These are phyloP conservation scores for Lactarius indigo DNA, from an alignment of 768 basidiomycete species.

Conservation along the genomic window DNA sequence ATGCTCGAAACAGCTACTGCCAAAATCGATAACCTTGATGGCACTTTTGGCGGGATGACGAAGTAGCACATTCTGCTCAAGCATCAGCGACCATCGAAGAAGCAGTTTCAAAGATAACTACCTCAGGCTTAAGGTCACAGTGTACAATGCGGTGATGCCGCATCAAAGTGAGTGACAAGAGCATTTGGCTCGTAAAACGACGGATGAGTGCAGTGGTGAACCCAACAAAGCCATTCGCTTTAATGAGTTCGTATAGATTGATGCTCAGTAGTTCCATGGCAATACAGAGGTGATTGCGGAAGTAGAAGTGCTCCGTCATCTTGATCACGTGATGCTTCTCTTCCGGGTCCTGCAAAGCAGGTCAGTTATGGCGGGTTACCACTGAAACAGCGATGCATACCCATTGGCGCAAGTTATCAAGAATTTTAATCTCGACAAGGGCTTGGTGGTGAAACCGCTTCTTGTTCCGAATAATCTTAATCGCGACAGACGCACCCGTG, in stretches of 20 bases:
- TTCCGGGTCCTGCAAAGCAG: constrained; percentile 70
- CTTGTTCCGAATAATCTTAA: constrained; percentile 99
- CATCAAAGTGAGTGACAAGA: constrained; percentile 88
- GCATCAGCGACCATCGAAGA: constrained; percentile 8
- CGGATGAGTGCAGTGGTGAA: constrained; percentile 94
- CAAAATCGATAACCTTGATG: constrained; percentile 98
- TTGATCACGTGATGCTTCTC: constrained; percentile 97
- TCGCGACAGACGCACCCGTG: constrained; percentile 93
- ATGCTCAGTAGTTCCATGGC: constrained; percentile 98
- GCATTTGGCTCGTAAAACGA: constrained; percentile 94
- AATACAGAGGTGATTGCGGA: constrained; percentile 96
- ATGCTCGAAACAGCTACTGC: constrained; percentile 96
- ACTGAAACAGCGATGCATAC: constrained; percentile 44
- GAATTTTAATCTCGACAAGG: constrained; percentile 97
- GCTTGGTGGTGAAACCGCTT: constrained; percentile 99
- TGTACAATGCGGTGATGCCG: constrained; percentile 97
- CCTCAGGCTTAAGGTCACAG: constrained; percentile 98
- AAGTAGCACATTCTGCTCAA: constrained; percentile 80
- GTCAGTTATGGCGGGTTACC: background rate
- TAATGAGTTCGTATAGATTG: constrained; percentile 98
- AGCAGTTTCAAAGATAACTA: constrained; percentile 29
- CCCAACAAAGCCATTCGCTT: constrained; percentile 98
- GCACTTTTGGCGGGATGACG: constrained; percentile 94
- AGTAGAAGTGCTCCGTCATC: constrained; percentile 98
- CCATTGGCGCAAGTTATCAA: constrained; percentile 97